A percentile compares a stretch with the other conserved stretches of the same genome.
These are phyloP conservation scores for Chiua virens DNA, from an alignment of 768 basidiomycete species.

Conservation along the genomic window DNA sequence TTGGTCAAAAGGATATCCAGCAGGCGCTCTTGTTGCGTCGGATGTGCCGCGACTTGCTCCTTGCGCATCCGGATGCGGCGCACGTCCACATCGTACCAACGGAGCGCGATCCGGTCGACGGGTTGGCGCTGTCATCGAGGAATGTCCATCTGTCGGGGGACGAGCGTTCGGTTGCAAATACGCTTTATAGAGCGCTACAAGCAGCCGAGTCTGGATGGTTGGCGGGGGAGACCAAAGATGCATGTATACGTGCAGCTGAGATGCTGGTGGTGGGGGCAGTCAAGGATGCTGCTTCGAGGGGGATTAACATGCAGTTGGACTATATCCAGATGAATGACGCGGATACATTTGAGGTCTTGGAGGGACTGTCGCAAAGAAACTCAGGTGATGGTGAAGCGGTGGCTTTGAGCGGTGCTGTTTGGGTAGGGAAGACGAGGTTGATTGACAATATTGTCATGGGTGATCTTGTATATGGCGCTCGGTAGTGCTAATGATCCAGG, in stretches of 20 bases:
- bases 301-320: constrained; percentile 65
- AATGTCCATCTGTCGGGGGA: constrained; percentile 74
- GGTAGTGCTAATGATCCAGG: neutral
- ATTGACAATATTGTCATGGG: constrained; percentile 92
- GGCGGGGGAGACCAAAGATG: constrained; percentile 46
- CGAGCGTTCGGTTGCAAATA: constrained; percentile 63
- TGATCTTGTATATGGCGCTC: too few relatives aligned
- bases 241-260: constrained; percentile 46
- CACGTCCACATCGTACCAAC: constrained; percentile 90
- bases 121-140: constrained; percentile 86
- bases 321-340: constrained; percentile 90
- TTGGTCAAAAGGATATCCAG: constrained; percentile 98
- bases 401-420: constrained; percentile 84
- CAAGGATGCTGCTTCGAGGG: constrained; percentile 31
- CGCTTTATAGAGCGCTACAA: constrained; percentile 67
- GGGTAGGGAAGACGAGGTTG: constrained; percentile 82
- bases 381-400: constrained; percentile 38
- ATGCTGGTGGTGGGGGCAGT: constrained; percentile 38
- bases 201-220: constrained; percentile 59
- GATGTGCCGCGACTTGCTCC: constrained; percentile 74
- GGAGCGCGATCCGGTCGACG: constrained; percentile 59
- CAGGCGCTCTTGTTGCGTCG: constrained; percentile 85
- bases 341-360: constrained; percentile 66
- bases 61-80: constrained; percentile 70
- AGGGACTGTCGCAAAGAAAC: constrained; percentile 28